Base-by-base conservation (phyloP, 164 flowering plant species). In the Magnolia kwangsiensis region DNA sequence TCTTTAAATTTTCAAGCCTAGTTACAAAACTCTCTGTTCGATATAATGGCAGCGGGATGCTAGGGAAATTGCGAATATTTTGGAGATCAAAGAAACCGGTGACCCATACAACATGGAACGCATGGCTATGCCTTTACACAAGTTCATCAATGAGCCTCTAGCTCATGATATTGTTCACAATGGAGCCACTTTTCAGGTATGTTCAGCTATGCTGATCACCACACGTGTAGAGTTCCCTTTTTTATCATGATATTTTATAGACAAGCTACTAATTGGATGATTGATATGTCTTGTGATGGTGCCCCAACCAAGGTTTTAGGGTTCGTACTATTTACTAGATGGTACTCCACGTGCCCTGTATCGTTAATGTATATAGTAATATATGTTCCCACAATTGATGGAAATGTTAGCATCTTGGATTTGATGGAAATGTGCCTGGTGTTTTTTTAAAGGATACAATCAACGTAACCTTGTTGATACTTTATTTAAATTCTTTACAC, bases 111-210 rank as follows among this genome's bases (percentile, higher is more conserved):
- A 92, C 78, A 84, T 88, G 90, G 85, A 87, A 71, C 92, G 90
- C 0, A 73, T 90, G 50, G 90, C 86, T 51, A 92, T 94, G 98
- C 97, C 99, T 66, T 82, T 96, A 69, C 87, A 84, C 72, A 80
- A 87, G 75, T 96, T 85, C 78, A 89, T 96, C 64, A 84, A 90
- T 78, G 82, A 90, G 58, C 97, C 97, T 74, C 76, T 87, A 20
- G 94, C 93, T 78, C 88, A 79, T 72, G 99, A 96, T 63, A 89
- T 92, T 67, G 80, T 96, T 76, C 98, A 96, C 84, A 94, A 96
- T 78, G 98, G 99, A 71, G 98, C 97, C 45, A 96, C 99, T 37
- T 96, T 94, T 80, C 99, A 96, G 98, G 99, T 96, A 84, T 29
- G 50, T 71, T 55, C 13, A 37, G 45, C 45, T 37, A 37, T 37